Base-by-base conservation (phyloP, 192 early-diverging fungal genomes). In the Podila verticillata region DNA sequence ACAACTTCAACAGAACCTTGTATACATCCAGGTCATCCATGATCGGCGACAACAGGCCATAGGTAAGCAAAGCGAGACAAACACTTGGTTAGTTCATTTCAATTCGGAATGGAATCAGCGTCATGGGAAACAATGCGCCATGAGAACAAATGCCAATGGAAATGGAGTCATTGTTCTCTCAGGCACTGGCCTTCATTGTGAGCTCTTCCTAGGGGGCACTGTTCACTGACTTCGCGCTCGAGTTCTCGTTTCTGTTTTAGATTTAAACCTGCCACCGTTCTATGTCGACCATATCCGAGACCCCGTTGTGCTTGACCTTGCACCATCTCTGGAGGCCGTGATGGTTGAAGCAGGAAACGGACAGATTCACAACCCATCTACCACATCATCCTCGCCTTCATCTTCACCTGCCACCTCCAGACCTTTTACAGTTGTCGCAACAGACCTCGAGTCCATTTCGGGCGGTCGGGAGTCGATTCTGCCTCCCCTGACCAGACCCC, bases 271-370 rank as follows among this genome's bases (percentile, higher is more conserved):
- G 48, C 73, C 65, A 8, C 73, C 73, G 12, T 74, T 61, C 19
- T 74, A 74, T 48, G 56, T 63, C 17, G 73, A 68, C 28, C 65
- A 74, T 68, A 48, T 54, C 10, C 65, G 65, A 13, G 73, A 74
- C 36, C 73, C 65, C 17, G 20, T 66, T 22, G 65, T 74, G 12
- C 57, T 39, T 47, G 65, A 68, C 15, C 58, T 63, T 13, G 48
- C 62, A 39, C 15, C 56, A 17, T n/a, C 63, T 44, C 56, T 57
- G 24, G 66, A 68, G n/a, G 35, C 26, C 12, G 24, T 58, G 36
- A 7, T 54, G 51, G 9, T 24, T 1, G 51, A n/a, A 24, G 20
- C 51, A 9, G 22, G 51, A 1, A 54, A n/a, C 8, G 51, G 51
- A 54, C 51, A 54, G 51, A 54, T 54, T 5, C 22, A 54, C 22